Evolutionary conservation across 192 early-diverging fungal species (phyloP), one percentile per base, ranked within the genome.

Genomic region (Obelidium mucronatum): DNA sequence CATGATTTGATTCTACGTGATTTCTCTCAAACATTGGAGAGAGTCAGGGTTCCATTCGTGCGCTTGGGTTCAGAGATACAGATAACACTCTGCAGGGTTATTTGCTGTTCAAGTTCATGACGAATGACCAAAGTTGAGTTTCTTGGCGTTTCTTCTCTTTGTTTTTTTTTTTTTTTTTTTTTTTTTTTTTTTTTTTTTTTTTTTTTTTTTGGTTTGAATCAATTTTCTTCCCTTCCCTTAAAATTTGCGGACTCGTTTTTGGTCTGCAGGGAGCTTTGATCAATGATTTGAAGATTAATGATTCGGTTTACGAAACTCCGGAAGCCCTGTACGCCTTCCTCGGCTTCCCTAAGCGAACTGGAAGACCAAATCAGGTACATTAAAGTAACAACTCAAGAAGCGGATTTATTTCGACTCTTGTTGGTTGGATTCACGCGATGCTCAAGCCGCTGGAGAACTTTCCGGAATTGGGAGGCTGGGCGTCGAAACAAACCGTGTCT

Each of bases 301-400:
- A 71, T 22, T 42, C 33, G 33, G 37, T 71, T 6, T 36, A 71
- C 54, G 69, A 71, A 59, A 71, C 69, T 1, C 13, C 33, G 5
- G 69, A 54, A 40, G 51, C 69, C 1, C 54, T 71, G 4, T 71
- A 42, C 34, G 51, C 69, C 0, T 39, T 71, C 35, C 11, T 58
- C 4, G 8, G 37, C 33, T 71, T 71, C 55, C n/a, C 53, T 71
- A 37, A n/a, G 54, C 22, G 53, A 71, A 36, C 69, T 56, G 31
- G 34, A 71, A 4, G 69, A 71, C 39, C 69, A 71, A 71, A 40
- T 58, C n/a, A n/a, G 54, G 11, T 37, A 58, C 37, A 58, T 71
- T 35, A 24, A 56, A 35, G 19, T 56, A 1, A 71, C 52, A 4
- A 71, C 53, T 13, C 69, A 71, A 35, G 69, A 71, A 17, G 11